These are phyloP conservation scores for Trichomonas gallinae DNA, from an alignment of 208 protist genomes.

Conservation along the genomic window DNA sequence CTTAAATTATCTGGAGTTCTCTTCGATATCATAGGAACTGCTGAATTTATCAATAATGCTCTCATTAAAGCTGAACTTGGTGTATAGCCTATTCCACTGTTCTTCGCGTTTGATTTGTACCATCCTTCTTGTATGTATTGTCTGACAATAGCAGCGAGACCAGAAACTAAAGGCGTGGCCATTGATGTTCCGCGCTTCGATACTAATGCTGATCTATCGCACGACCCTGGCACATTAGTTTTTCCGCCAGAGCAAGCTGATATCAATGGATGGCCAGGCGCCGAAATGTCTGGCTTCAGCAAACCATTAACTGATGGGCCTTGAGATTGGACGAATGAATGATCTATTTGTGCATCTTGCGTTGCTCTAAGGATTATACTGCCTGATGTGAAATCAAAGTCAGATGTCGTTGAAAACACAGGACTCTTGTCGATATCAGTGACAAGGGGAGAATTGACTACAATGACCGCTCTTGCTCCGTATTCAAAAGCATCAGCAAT, in stretches of 20 bases:
- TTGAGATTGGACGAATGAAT: not conserved
- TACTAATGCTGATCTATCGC: not conserved
- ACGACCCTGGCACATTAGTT: not conserved
- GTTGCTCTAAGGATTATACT: not conserved
- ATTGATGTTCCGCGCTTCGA: not conserved
- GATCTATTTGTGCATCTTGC: not conserved
- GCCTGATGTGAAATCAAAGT: not conserved
- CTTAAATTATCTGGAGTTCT: not conserved
- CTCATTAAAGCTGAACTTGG: not conserved
- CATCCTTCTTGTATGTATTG: not conserved
- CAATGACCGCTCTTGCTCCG: not conserved
- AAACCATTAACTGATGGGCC: not conserved
- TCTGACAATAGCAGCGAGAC: not conserved
- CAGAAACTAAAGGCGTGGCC: not conserved
- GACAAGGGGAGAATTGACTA: not conserved
- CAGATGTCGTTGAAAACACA: not conserved
- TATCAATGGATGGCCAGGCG: not conserved
- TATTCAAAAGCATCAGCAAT: not conserved
- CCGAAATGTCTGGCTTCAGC: conserved; percentile 11
- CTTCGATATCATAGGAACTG: not conserved
- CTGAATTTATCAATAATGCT: not conserved
- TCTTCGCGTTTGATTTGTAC: not conserved
- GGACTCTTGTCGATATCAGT: not conserved
- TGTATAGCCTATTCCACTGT: too few relatives aligned
- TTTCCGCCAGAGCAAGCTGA: not conserved